These are phyloP conservation scores for Vanrija pseudolonga DNA, from an alignment of 1,284 basidiomycete species.

Conservation along the genomic window DNA sequence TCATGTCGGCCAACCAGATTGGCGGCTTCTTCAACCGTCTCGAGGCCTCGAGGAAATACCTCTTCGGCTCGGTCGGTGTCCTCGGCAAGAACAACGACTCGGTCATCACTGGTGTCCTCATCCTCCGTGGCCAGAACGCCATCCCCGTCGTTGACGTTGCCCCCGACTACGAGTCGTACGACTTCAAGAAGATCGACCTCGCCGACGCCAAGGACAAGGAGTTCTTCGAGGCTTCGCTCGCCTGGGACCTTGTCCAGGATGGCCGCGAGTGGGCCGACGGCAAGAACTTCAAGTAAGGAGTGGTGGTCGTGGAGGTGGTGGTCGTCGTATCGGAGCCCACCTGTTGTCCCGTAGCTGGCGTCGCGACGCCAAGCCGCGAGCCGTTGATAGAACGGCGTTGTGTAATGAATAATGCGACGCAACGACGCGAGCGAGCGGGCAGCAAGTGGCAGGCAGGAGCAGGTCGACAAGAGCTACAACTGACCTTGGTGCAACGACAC, in stretches of 20 bases:
- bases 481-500: too few species aligned
- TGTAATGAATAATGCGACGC: not conserved
- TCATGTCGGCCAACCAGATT: slow-evolving; percentile 82
- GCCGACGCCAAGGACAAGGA: slow-evolving; percentile 66
- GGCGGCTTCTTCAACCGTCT: slow-evolving; percentile 94
- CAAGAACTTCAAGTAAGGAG: slow-evolving; percentile 50
- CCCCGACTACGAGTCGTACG: slow-evolving; percentile 86
- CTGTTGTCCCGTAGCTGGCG: not conserved
- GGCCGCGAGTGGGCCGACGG: slow-evolving; percentile 72
- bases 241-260: slow-evolving; percentile 82
- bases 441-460: not conserved
- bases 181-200: slow-evolving; percentile 63
- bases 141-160: slow-evolving; percentile 73
- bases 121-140: slow-evolving; percentile 68
- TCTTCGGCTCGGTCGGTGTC: slow-evolving; percentile 90
- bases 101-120: slow-evolving; percentile 72
- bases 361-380: not conserved
- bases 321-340: not conserved
- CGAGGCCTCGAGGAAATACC: slow-evolving; percentile 89
- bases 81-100: slow-evolving; percentile 75
- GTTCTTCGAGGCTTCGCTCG: slow-evolving; percentile 83
- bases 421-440: not conserved
- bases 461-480: too few species aligned
- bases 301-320: not conserved
- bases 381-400: not conserved